These are phyloP conservation scores for Carex myosuroides DNA, from an alignment of 176 grass and related monocot species.

Conservation along the genomic window DNA sequence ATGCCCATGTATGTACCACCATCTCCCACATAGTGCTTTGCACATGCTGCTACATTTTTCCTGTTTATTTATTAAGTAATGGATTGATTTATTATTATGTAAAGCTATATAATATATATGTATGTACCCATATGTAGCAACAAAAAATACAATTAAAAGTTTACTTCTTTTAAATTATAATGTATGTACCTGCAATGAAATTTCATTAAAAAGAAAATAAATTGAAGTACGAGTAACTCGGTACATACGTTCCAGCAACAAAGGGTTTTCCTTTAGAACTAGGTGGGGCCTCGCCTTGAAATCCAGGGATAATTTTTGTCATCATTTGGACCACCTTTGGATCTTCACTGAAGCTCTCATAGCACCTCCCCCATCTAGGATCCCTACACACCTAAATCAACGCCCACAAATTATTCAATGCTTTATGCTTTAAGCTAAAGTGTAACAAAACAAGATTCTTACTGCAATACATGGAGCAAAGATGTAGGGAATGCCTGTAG, in stretches of 20 bases:
- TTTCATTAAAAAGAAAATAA: too few relatives aligned
- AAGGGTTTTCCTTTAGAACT: conserved; percentile 34
- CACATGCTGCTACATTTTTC: conserved; percentile 49
- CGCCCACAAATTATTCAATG: neutral
- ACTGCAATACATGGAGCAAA: conserved; percentile 76
- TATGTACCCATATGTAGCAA: too few relatives aligned
- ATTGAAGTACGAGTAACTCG: neutral
- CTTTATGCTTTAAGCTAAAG: neutral
- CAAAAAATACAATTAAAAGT: too few relatives aligned
- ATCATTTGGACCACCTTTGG: conserved; percentile 42
- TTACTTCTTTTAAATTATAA: too few relatives aligned
- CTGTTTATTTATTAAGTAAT: neutral
- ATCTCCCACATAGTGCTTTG: conserved; percentile 76
- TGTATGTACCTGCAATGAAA: too few relatives aligned
- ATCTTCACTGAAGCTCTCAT: conserved; percentile 81
- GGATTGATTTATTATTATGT: too few relatives aligned
- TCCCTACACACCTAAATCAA: conserved; percentile 58
- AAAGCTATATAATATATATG: too few relatives aligned
- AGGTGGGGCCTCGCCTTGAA: conserved; percentile 48
- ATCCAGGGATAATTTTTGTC: conserved; percentile 51
- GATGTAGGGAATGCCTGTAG: conserved; percentile 60
- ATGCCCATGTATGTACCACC: conserved; percentile 50
- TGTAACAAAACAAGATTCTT: neutral
- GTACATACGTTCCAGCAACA: conserved; percentile 38
- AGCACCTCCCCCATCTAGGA: conserved; percentile 75